Evolutionary conservation across 2,329 filamentous ascomycete genomes (phyloP).

Genomic region (Diaporthe capsici): DNA sequence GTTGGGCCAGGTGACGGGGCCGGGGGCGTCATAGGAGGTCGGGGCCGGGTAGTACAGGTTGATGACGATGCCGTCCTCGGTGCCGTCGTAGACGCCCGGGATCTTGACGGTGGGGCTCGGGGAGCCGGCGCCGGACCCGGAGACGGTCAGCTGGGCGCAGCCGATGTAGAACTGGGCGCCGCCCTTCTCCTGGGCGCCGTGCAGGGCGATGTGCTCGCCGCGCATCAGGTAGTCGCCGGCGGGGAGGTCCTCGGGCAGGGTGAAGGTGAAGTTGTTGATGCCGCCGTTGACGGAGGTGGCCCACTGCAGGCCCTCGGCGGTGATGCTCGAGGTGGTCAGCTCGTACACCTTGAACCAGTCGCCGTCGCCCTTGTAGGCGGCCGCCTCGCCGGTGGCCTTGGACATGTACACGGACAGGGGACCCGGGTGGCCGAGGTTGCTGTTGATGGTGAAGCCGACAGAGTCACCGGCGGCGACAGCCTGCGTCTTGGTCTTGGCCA

Average conservation of each 20-base stretch:
- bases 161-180: conserved; percentile 57
- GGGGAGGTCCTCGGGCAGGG: conserved; percentile 48
- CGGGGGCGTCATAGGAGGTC: conserved; percentile 51
- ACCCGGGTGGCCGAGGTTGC: conserved; percentile 54
- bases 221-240: conserved; percentile 59
- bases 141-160: conserved; percentile 53
- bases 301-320: conserved; percentile 50
- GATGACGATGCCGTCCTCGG: conserved; percentile 52
- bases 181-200: conserved; percentile 52
- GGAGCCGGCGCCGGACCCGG: conserved; percentile 49
- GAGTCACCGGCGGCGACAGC: conserved; percentile 55
- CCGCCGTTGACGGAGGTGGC: conserved; percentile 48
- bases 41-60: conserved; percentile 54
- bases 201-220: conserved; percentile 57
- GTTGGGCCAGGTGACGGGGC: conserved; percentile 53
- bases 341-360: conserved; percentile 57
- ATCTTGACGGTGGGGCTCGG: conserved; percentile 50
- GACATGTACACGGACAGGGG: conserved; percentile 55
- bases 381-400: conserved; percentile 51
- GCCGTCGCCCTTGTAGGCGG: conserved; percentile 52
- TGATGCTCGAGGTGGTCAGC: conserved; percentile 49
- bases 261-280: conserved; percentile 53
- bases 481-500: conserved; percentile 54
- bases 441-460: conserved; percentile 57
- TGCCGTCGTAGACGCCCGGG: conserved; percentile 52